These are phyloP conservation scores for Penicillium rolfsii DNA, from an alignment of 2,329 filamentous ascomycete species.

Conservation along the genomic window DNA sequence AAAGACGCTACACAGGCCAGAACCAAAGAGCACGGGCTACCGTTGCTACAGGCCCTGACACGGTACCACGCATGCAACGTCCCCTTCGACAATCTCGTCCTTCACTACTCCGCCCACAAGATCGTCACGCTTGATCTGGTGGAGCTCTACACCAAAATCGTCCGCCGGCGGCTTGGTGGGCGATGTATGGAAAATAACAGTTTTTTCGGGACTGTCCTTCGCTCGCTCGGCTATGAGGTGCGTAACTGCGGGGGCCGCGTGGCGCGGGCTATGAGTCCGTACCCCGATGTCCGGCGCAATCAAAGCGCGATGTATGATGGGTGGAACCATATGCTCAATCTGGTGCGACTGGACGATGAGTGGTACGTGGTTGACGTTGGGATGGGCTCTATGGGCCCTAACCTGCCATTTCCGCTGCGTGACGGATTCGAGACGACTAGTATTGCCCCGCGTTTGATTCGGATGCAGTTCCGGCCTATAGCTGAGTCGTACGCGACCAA, in stretches of 20 bases:
- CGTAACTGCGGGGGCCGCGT: slow-evolving; percentile 16
- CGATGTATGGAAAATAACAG: slow-evolving; percentile 61
- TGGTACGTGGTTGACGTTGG: slow-evolving; percentile 39
- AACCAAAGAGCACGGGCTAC: slow-evolving; percentile 19
- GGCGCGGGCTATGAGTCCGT: slow-evolving; percentile 16
- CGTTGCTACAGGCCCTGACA: slow-evolving; percentile 19
- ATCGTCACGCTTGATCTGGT: slow-evolving; percentile 50
- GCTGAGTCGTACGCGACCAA: slow-evolving; percentile 14
- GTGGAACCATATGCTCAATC: slow-evolving; percentile 59
- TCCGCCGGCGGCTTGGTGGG: slow-evolving; percentile 45
- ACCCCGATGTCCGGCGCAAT: slow-evolving; percentile 17
- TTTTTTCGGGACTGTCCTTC: slow-evolving; percentile 54
- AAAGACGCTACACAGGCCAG: slow-evolving; percentile 1
- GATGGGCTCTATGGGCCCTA: slow-evolving; percentile 33
- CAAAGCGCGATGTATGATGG: slow-evolving; percentile 1
- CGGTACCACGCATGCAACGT: slow-evolving; percentile 22
- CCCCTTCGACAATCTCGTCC: slow-evolving; percentile 57
- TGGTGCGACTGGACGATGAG: slow-evolving; percentile 56
- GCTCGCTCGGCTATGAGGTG: slow-evolving; percentile 51
- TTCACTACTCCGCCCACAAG: slow-evolving; percentile 52
- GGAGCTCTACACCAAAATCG: slow-evolving; percentile 55
- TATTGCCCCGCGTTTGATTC: slow-evolving; percentile 12
- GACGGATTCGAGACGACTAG: slow-evolving; percentile 35
- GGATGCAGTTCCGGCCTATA: slow-evolving; percentile 18
- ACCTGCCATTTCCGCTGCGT: slow-evolving; percentile 30